phyloP scores from a whole-genome alignment of 2,329 filamentous ascomycete genomes.

The Chrysoporthe austroafricana region DNA sequence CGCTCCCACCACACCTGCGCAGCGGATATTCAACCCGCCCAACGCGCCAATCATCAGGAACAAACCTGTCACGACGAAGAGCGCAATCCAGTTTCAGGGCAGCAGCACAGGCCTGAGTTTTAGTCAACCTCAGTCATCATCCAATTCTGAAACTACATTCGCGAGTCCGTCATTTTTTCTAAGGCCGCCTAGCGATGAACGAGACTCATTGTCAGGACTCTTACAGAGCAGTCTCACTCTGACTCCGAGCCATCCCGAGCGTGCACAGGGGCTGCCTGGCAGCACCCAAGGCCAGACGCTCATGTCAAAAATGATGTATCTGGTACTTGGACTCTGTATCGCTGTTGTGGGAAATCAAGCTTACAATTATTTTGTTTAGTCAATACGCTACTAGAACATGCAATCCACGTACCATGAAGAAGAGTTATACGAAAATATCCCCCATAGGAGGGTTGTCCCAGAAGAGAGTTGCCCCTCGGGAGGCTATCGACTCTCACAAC shows the following conservation, averaged over 20 bases:
- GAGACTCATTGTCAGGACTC: conserved; percentile 49
- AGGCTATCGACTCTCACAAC: too few species aligned
- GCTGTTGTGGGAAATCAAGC: conserved; percentile 1
- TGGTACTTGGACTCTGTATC: conserved; percentile 5
- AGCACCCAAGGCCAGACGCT: conserved; percentile 3
- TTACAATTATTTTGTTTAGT: not conserved
- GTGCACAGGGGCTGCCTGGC: not conserved
- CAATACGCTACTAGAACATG: not conserved
- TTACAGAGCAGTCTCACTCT: conserved; percentile 50
- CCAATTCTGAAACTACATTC: conserved; percentile 41
- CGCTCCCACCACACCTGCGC: conserved; percentile 68
- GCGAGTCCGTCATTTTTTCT: conserved; percentile 67
- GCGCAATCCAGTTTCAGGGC: conserved; percentile 51
- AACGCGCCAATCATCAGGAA: conserved; percentile 56
- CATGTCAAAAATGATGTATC: conserved; percentile 6
- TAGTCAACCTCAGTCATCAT: conserved; percentile 21
- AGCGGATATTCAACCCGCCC: conserved; percentile 64
- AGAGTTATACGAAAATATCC: not conserved
- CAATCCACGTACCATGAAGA: not conserved
- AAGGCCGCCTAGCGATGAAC: conserved; percentile 43
- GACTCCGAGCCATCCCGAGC: not conserved
- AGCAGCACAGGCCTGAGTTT: conserved; percentile 29
- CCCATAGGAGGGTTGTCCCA: not conserved
- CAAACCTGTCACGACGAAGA: conserved; percentile 48
- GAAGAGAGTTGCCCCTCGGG: too few species aligned